Base-by-base conservation (phyloP, 2,329 filamentous ascomycete species). In the Ceratocystis harringtonii region DNA sequence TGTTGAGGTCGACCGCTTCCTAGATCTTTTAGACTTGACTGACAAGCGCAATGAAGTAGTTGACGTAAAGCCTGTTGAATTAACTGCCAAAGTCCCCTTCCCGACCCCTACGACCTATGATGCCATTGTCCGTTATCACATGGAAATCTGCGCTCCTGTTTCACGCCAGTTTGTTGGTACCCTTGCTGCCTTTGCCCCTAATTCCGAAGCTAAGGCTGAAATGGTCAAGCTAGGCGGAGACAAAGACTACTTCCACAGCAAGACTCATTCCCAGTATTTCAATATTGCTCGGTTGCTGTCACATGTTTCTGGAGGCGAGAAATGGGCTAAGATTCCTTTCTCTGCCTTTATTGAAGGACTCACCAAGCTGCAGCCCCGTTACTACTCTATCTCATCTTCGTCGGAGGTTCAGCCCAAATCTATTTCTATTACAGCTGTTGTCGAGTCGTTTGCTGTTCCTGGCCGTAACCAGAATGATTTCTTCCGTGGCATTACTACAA, bases 351-450 rank as follows among this genome's bases (percentile, higher is more conserved):
- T 99, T 70, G 94, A 99, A 80, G 89, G 90, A 69, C 77, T 99
- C 68, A 89, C 86, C 77, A 97, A 96, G 80, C 85, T 99, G 66
- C 94, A 99, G 76, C 92, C 94, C 48, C 90, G 94, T 62, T 99
- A 97, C 81, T 99, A 99, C 80, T 99, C 95, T 62, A 99, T 99
- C 75, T 99, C 94, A 1, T 99, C 95, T 0, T 97, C 94, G 0
- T 96, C 94, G 5, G 76, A 91, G 7, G 92, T 95, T 17, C 92
- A 99, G 74, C 92, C 94, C 74, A 87, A 95, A 77, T 92, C 91
- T 78, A 91, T 99, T 70, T 90, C 94, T 68, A 88, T 99, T 72
- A 99, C 94, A 17, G 92, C 92, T 66, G 88, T 97, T 50, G 92
- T 99, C 67, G 94, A 97, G 75, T 90, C 87, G 12, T 82, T 91